Conservation (phyloP, 208 protist species). For the Trypanosoma melophagium region DNA sequence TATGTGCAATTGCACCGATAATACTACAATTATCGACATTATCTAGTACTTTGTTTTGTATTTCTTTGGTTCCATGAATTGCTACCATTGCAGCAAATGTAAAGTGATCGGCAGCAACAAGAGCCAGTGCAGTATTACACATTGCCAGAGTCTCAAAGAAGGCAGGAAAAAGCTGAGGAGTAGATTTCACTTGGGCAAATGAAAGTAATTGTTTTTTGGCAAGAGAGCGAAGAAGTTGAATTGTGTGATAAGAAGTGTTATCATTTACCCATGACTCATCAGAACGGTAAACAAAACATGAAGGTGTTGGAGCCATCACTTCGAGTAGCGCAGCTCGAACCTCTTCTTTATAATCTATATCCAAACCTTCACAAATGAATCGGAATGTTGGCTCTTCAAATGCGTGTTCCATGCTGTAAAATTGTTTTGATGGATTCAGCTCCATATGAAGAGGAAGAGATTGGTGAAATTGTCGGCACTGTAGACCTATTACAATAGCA, state of each 20-base stretch:
- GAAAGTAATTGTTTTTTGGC: slow-evolving; percentile 59
- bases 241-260: slow-evolving; percentile 29
- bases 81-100: slow-evolving; percentile 80
- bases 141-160: slow-evolving; percentile 83
- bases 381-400: slow-evolving; percentile 88
- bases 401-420: slow-evolving; percentile 77
- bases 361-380: slow-evolving; percentile 80
- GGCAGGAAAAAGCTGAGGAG: slow-evolving; percentile 54
- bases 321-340: slow-evolving; percentile 62
- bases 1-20: slow-evolving; percentile 69
- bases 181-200: slow-evolving; percentile 82
- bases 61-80: slow-evolving; percentile 54
- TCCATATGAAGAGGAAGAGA: slow-evolving; percentile 30
- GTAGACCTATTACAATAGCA: not conserved
- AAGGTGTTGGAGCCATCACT: slow-evolving; percentile 40
- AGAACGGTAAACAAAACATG: slow-evolving; percentile 49
- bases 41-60: slow-evolving; percentile 50
- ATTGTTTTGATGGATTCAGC: slow-evolving; percentile 43
- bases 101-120: slow-evolving; percentile 80
- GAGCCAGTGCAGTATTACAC: slow-evolving; percentile 53
- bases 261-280: slow-evolving; percentile 11
- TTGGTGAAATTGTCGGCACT: slow-evolving; percentile 27
- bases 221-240: slow-evolving; percentile 65
- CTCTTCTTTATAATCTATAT: slow-evolving; percentile 83
- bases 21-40: slow-evolving; percentile 54